Conservation (phyloP, 192 early-diverging fungal genomes). For the Linderina pennispora region DNA sequence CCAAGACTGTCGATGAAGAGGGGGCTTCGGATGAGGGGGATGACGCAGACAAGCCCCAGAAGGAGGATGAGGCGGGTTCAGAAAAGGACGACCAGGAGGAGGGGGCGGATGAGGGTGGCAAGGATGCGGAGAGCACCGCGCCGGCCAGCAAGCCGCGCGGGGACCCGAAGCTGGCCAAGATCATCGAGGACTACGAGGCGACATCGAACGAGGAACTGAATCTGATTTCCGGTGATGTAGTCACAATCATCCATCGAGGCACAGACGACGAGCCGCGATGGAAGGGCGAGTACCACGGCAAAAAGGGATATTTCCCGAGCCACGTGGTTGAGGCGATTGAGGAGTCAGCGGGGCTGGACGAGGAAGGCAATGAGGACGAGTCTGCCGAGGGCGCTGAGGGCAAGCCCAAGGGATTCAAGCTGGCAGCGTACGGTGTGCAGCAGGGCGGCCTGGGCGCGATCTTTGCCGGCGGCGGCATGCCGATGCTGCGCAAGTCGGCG, state of each 20-base stretch:
- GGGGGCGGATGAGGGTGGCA: constrained; percentile 1
- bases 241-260: constrained; percentile 60
- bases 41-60: background rate
- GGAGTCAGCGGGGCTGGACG: constrained; percentile 23
- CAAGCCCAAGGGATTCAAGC: constrained; percentile 47
- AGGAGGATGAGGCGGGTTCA: background rate
- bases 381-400: background rate
- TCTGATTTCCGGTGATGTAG: constrained; percentile 56
- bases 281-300: constrained; percentile 77
- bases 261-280: constrained; percentile 51
- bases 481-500: constrained; percentile 56
- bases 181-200: constrained; percentile 68
- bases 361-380: constrained; percentile 10
- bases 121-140: background rate
- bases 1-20: background rate
- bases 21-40: constrained; percentile 2
- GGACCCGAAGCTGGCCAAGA: constrained; percentile 48
- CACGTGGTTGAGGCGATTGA: constrained; percentile 51
- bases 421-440: constrained; percentile 74
- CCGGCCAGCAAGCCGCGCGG: constrained; percentile 8
- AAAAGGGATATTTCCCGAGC: constrained; percentile 64
- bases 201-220: constrained; percentile 59
- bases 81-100: background rate
- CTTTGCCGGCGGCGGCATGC: constrained; percentile 64
- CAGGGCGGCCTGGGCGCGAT: constrained; percentile 72